phyloP scores from a whole-genome alignment of 441 rosid species.

The Erysimum pusillum region DNA sequence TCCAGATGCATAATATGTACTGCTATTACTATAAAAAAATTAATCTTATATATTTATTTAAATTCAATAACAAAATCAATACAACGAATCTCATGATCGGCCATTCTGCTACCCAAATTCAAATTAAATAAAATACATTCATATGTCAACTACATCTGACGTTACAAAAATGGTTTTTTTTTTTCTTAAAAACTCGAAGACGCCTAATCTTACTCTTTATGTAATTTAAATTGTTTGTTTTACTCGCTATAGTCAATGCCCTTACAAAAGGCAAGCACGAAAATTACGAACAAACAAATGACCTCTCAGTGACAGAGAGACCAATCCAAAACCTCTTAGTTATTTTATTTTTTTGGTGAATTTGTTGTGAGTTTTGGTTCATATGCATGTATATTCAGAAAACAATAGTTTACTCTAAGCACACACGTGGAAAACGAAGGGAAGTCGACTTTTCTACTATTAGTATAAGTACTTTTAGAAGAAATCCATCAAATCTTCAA shows the following conservation, averaged over 20 bases:
- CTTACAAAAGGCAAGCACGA: slow-evolving; percentile 36
- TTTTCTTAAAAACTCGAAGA: slow-evolving; percentile 35
- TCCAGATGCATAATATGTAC: slow-evolving; percentile 16
- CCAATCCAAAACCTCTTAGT: slow-evolving; percentile 15
- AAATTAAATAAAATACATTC: not conserved
- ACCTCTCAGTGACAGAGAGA: slow-evolving; percentile 43
- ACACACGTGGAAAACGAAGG: slow-evolving; percentile 34
- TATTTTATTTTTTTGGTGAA: not conserved
- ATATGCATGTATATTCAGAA: not conserved
- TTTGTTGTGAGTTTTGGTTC: not conserved
- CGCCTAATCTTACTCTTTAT: slow-evolving; percentile 12
- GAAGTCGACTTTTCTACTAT: not conserved
- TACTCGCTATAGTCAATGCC: slow-evolving; percentile 24
- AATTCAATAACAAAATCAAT: not conserved
- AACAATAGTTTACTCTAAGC: not conserved
- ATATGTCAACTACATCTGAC: slow-evolving; percentile 37
- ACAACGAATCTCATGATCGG: slow-evolving; percentile 21
- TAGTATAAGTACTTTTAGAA: not conserved
- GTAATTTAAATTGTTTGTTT: slow-evolving; percentile 14
- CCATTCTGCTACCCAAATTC: slow-evolving; percentile 5
- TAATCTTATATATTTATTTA: not conserved
- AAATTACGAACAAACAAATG: slow-evolving; percentile 30
- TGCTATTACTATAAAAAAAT: slow-evolving; percentile 24
- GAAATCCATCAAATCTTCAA: not conserved
- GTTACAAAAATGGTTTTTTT: slow-evolving; percentile 10